phyloP scores from a whole-genome alignment of 306 rosid species.

The Ormosia emarginata region DNA sequence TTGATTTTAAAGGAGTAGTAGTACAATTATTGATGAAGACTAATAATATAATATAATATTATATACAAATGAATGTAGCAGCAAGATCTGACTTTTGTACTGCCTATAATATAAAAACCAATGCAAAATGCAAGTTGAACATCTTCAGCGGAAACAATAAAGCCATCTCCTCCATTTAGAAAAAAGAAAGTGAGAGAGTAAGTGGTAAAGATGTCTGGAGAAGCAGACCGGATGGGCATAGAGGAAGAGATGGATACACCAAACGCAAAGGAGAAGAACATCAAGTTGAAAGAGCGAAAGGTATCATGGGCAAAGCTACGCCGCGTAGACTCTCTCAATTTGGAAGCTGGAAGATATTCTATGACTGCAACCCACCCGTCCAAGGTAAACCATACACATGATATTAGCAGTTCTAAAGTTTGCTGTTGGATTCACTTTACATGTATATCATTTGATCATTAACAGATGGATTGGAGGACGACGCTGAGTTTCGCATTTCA shows the following conservation, averaged over 20 bases:
- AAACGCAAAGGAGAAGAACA: background rate
- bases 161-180: background rate
- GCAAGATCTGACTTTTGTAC: slow-evolving; percentile 15
- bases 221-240: background rate
- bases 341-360: slow-evolving; percentile 85
- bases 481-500: slow-evolving; percentile 74
- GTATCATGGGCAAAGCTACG: slow-evolving; percentile 69
- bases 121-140: background rate
- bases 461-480: slow-evolving; percentile 36
- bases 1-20: too few relatives aligned
- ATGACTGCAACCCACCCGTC: background rate
- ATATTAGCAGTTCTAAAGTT: background rate
- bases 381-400: slow-evolving; percentile 21
- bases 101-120: background rate
- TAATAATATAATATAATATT: background rate
- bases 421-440: background rate
- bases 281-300: slow-evolving; percentile 34
- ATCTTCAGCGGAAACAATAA: background rate
- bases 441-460: background rate
- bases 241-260: background rate
- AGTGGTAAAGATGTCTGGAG: slow-evolving; percentile 1
- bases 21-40: too few relatives aligned
- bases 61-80: background rate
- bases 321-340: slow-evolving; percentile 70
- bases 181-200: background rate